Evolutionary conservation across 1,139 yeast genomes (phyloP).

Genomic region (Debaryomyces fabryi): DNA sequence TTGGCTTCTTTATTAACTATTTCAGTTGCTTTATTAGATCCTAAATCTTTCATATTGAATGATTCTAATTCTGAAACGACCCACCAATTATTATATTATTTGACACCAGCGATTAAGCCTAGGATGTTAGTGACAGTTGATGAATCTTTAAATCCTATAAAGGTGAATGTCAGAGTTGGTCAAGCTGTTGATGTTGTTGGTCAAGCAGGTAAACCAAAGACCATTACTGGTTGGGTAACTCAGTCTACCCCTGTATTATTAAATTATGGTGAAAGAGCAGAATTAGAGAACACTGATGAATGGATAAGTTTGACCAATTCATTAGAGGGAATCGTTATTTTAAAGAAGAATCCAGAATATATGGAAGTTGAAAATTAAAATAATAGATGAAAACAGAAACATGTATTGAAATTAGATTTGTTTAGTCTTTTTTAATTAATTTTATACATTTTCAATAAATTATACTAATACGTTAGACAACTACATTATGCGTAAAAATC

Average conservation of each 20-base stretch:
- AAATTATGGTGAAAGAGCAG: slow-evolving; percentile 95
- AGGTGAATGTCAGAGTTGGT: slow-evolving; percentile 96
- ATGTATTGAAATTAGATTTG: not conserved
- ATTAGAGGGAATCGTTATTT: slow-evolving; percentile 90
- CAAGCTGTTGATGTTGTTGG: slow-evolving; percentile 99
- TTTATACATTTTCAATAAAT: slow-evolving; percentile 2
- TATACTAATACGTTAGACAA: not conserved
- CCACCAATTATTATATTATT: slow-evolving; percentile 75
- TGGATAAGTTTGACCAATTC: slow-evolving; percentile 81
- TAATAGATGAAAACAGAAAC: not conserved
- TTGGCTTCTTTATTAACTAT: slow-evolving; percentile 89
- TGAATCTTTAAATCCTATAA: slow-evolving; percentile 81
- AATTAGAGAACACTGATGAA: slow-evolving; percentile 86
- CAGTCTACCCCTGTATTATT: slow-evolving; percentile 95
- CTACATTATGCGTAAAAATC: not conserved
- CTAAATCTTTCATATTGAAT: slow-evolving; percentile 64
- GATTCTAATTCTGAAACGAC: slow-evolving; percentile 61
- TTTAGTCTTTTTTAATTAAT: not conserved
- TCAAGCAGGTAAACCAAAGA: slow-evolving; percentile 98
- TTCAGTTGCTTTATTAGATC: slow-evolving; percentile 82
- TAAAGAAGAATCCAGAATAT: slow-evolving; percentile 87
- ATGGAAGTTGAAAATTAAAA: slow-evolving; percentile 63
- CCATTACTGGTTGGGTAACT: slow-evolving; percentile 99
- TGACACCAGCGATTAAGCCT: slow-evolving; percentile 90
- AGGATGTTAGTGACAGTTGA: slow-evolving; percentile 92